A percentile compares a stretch with the other conserved stretches of the same genome.
These are phyloP conservation scores for Stachybotrys chlorohalonatus DNA, from an alignment of 2,329 filamentous ascomycete genomes.

Conservation along the genomic window DNA sequence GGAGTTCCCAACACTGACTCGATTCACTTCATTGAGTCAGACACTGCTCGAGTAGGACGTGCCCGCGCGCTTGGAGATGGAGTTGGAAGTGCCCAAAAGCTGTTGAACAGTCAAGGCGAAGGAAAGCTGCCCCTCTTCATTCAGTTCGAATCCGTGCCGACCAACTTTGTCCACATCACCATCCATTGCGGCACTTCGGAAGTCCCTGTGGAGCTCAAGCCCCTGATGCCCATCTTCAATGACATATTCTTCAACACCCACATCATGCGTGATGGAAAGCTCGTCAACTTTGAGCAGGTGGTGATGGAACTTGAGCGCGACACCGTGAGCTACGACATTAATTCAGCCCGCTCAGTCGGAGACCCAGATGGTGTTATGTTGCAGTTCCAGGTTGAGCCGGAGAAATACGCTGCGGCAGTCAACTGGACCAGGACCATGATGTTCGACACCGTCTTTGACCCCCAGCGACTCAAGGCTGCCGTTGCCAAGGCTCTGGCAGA, in stretches of 20 bases:
- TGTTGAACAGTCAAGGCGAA: conserved; percentile 60
- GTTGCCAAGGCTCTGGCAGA: conserved; percentile 81
- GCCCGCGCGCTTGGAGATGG: conserved; percentile 62
- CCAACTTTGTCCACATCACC: conserved; percentile 82
- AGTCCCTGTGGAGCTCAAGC: conserved; percentile 74
- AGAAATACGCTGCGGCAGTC: conserved; percentile 77
- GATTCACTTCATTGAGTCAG: conserved; percentile 89
- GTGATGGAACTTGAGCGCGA: conserved; percentile 87
- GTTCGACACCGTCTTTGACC: conserved; percentile 83
- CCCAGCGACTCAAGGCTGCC: conserved; percentile 50
- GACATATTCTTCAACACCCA: conserved; percentile 95
- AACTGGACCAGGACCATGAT: conserved; percentile 79
- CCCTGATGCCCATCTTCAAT: conserved; percentile 73
- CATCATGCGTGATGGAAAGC: conserved; percentile 65
- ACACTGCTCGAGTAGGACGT: conserved; percentile 71
- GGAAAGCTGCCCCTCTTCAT: conserved; percentile 70
- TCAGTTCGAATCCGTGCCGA: conserved; percentile 93
- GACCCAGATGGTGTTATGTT: conserved; percentile 77
- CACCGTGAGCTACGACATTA: conserved; percentile 74
- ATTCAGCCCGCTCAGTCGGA: conserved; percentile 57
- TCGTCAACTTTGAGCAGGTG: conserved; percentile 81
- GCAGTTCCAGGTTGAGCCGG: conserved; percentile 75
- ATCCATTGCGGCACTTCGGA: conserved; percentile 71
- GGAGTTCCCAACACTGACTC: conserved; percentile 77
- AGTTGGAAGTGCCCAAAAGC: conserved; percentile 61